A percentile compares a stretch with the other conserved stretches of the same genome.
phyloP scores from a whole-genome alignment of 1,139 yeast genomes.

The Zhuliangozyma parablackwelliae region DNA sequence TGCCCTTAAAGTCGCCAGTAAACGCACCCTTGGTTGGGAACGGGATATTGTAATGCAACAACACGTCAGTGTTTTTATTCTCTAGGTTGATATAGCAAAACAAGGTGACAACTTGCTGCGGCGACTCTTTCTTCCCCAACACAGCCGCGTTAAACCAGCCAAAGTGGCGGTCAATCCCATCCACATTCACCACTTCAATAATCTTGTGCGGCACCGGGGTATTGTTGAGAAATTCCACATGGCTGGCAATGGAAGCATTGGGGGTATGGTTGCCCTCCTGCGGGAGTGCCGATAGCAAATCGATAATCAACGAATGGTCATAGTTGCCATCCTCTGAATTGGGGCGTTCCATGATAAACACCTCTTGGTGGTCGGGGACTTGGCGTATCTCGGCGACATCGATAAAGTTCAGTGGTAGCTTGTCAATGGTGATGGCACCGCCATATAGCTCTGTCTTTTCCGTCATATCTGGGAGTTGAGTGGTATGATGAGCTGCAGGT shows the following conservation, averaged over 20 bases:
- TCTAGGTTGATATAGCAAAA: slow-evolving; percentile 51
- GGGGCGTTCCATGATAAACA: slow-evolving; percentile 47
- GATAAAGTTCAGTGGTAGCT: slow-evolving; percentile 28
- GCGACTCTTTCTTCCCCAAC: slow-evolving; percentile 3
- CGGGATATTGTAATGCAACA: slow-evolving; percentile 60
- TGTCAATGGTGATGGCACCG: slow-evolving; percentile 61
- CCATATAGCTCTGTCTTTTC: slow-evolving; percentile 46
- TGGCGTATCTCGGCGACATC: slow-evolving; percentile 76
- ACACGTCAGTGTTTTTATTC: slow-evolving; percentile 55
- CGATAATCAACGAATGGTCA: slow-evolving; percentile 66
- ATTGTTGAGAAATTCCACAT: no score
- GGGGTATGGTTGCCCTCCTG: slow-evolving; percentile 20
- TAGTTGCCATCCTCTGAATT: slow-evolving; percentile 16
- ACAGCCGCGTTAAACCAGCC: slow-evolving; percentile 7
- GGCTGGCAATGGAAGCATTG: no score
- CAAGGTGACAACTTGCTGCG: slow-evolving; percentile 7
- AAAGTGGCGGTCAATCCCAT: slow-evolving; percentile 6
- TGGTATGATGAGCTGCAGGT: no score
- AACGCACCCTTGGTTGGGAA: neutral
- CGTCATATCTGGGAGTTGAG: no score
- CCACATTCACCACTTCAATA: slow-evolving; percentile 4
- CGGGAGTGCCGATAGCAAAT: slow-evolving; percentile 59
- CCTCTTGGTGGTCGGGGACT: slow-evolving; percentile 89
- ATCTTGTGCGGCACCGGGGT: slow-evolving; percentile 1
- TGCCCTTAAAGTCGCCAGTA: no score